phyloP scores from a whole-genome alignment of 169 alveolate species.

The Toxoplasma gondii region DNA sequence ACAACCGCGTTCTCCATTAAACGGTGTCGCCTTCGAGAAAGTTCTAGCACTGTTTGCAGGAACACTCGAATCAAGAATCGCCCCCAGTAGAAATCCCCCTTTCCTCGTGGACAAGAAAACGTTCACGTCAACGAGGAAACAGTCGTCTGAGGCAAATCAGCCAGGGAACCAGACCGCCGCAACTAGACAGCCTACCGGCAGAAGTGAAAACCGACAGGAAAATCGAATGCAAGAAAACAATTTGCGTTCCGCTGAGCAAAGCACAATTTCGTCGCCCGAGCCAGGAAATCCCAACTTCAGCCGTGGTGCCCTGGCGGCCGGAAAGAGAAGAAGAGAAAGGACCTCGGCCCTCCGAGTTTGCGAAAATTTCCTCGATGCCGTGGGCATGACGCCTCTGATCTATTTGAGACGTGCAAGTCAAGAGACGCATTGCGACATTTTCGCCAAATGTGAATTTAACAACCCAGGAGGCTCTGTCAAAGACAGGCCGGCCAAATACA shows the following conservation, averaged over 20 bases:
- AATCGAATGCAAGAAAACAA: not conserved
- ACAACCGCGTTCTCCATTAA: too few species aligned
- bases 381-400: conserved; percentile 88
- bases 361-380: conserved; percentile 58
- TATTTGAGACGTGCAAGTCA: conserved; percentile 78
- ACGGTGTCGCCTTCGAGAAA: too few species aligned
- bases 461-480: conserved; percentile 75
- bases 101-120: too few species aligned
- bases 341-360: conserved; percentile 34
- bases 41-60: too few species aligned
- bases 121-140: too few species aligned
- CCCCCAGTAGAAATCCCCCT: too few species aligned
- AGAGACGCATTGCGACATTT: conserved; percentile 79
- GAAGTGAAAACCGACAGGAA: not conserved
- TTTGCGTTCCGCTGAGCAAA: not conserved
- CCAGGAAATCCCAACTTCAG: too few species aligned
- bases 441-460: conserved; percentile 85
- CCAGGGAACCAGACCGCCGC: too few species aligned
- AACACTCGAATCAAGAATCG: too few species aligned
- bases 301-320: not conserved
- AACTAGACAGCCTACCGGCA: too few species aligned
- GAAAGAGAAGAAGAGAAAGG: not conserved
- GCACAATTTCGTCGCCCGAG: too few species aligned
- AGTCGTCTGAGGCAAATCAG: too few species aligned
- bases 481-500: conserved; percentile 63